phyloP scores from a whole-genome alignment of 805 yeast genomes.

The Yamadazyma nakazawae region DNA sequence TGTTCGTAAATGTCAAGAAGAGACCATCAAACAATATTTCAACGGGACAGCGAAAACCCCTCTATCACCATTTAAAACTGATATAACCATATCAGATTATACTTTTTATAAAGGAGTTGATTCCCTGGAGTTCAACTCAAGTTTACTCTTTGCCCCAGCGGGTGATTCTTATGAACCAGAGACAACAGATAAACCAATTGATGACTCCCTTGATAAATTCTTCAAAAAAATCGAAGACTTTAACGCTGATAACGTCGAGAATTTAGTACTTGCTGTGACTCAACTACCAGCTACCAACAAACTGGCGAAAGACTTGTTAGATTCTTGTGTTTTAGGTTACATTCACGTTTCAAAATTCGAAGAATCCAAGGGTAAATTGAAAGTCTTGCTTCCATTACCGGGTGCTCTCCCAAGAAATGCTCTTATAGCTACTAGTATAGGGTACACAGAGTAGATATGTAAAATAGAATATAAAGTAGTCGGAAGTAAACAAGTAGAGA shows the following conservation, averaged over 20 bases:
- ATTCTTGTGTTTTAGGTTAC: slow-evolving; percentile 72
- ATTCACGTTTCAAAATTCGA: slow-evolving; percentile 71
- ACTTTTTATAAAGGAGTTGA: slow-evolving; percentile 59
- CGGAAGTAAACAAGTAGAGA: background rate
- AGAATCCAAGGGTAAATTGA: slow-evolving; percentile 65
- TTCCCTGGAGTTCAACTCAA: slow-evolving; percentile 33
- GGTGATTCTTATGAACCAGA: slow-evolving; percentile 40
- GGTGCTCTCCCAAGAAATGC: slow-evolving; percentile 77
- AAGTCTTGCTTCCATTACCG: slow-evolving; percentile 82
- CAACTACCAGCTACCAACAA: slow-evolving; percentile 31
- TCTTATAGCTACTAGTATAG: slow-evolving; percentile 69
- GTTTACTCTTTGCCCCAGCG: slow-evolving; percentile 39
- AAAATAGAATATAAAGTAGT: background rate
- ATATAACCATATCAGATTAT: slow-evolving; percentile 61
- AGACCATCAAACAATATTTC: slow-evolving; percentile 80
- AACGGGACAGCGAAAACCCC: slow-evolving; percentile 69
- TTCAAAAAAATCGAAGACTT: slow-evolving; percentile 40
- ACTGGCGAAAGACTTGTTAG: slow-evolving; percentile 46
- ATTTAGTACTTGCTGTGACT: slow-evolving; percentile 66
- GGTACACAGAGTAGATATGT: slow-evolving; percentile 70
- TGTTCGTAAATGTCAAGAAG: slow-evolving; percentile 68
- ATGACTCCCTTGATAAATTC: slow-evolving; percentile 31
- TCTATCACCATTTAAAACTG: slow-evolving; percentile 83
- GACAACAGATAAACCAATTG: slow-evolving; percentile 21
- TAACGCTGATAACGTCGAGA: slow-evolving; percentile 57